Evolutionary conservation across 2,329 filamentous ascomycete species (phyloP), one percentile per base, ranked within the genome.

Genomic region (Neopestalotiopsis sp.): DNA sequence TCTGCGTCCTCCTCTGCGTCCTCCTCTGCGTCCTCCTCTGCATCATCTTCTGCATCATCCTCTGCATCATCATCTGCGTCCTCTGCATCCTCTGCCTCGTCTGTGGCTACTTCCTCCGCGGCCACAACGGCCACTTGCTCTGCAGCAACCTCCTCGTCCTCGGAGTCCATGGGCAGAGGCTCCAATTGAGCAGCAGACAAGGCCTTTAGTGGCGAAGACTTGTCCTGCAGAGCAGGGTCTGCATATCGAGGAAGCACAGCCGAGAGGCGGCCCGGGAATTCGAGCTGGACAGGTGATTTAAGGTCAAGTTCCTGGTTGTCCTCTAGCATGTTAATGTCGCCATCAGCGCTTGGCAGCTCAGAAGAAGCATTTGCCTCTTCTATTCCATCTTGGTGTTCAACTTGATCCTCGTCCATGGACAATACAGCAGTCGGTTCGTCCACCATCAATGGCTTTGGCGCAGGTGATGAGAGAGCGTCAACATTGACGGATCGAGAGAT

Each of bases 191-290:
- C 60, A 32, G 45, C 49, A 13, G 67, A 42, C 12, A 66, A 12
- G 24, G 63, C 70, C 49, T 69, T 67, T 4, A 63, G 42, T 1
- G 72, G 72, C 3, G 77, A 74, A 60, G 74, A 72, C 45, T 78
- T 79, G 38, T 80, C 77, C 60, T 78, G 76, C 32, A 80, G 75
- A 4, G 74, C 74, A 3, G 81, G 82, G 40, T 85, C 82, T 0
- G 79, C 81, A 65, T 84, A 74, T 30, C 83, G 80, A 66, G 84
- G 82, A 32, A 85, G 73, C 7, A 84, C 81, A 13, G 83, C 81
- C 40, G 84, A 85, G 24, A 85, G 72, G 6, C 83, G 82, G 4
- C 83, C 83, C 4, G 83, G 81, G 71, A 86, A 86, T 32, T 78
- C 74, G 32, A 84, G 77, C 30, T 77, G 78, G 30, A 79, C 76